Evolutionary conservation across 345 rosid species (phyloP), one percentile per base, ranked within the genome.

Genomic region (Noccaea bulbosa): DNA sequence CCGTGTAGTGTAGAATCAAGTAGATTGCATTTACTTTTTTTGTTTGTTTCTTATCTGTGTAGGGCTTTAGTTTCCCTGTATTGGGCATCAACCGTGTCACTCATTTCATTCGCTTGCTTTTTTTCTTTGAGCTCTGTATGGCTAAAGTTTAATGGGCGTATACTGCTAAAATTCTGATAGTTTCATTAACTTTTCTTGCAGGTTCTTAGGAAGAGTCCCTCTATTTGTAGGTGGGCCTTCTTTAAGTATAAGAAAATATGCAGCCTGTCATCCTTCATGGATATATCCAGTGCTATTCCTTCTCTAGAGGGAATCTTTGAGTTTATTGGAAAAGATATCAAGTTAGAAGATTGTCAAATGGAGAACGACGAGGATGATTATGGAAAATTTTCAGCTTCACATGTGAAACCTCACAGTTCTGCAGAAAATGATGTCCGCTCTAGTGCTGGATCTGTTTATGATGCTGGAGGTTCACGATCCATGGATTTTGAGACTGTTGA

Each of bases 151-250:
- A 24, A 20, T 52, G 45, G 11, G 2, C 9, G 53, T 70, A 43
- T 50, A n/a, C 41, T 61, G 61, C 65, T 65, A 53, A 53, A 69
- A 39, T 33, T 46, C 74, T 48, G 32, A 65, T 72, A 34, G 58
- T 74, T 63, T 55, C 41, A 33, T 45, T 4, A 48, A 63, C 62
- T 14, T 64, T 69, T 54, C 63, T 17, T 82, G 80, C 84, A 94
- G 99, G 88, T 85, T 70, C 79, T 94, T 79, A 73, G 67, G 55
- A 88, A 76, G 72, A 79, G 76, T 61, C 77, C 82, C 55, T 87
- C 90, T 48, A 57, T 89, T 78, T 72, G 85, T 78, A 87, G 73
- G 70, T 89, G 95, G 98, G 78, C 88, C 70, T 75, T 80, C 76
- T 61, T 76, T 55, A 87, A 83, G 78, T 89, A 79, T 76, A 84